These are phyloP conservation scores for Tylopilus sp. DNA, from an alignment of 768 basidiomycete species.

Conservation along the genomic window DNA sequence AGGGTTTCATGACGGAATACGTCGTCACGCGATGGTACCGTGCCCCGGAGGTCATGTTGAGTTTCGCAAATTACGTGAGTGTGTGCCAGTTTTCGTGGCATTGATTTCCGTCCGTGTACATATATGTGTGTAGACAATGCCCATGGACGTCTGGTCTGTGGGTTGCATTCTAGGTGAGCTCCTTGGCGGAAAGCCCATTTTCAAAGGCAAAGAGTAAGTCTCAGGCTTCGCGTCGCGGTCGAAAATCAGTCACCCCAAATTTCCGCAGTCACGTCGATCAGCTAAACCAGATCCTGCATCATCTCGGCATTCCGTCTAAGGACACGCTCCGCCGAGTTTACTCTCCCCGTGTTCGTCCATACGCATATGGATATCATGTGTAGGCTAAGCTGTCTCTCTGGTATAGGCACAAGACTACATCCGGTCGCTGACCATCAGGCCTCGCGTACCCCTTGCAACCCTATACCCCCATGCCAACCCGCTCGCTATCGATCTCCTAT, in stretches of 20 bases:
- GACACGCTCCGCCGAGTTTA: slow-evolving; percentile 95
- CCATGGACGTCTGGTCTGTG: slow-evolving; percentile 95
- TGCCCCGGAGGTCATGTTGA: slow-evolving; percentile 98
- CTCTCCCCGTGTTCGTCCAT: slow-evolving; percentile 72
- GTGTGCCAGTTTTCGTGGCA: neutral
- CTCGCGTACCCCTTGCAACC: slow-evolving; percentile 86
- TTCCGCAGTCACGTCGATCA: slow-evolving; percentile 88
- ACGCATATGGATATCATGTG: neutral
- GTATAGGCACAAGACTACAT: slow-evolving; percentile 94
- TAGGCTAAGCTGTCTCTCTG: slow-evolving; percentile 4
- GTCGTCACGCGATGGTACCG: too few relatives aligned
- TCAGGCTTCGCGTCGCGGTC: neutral
- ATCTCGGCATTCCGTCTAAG: slow-evolving; percentile 96
- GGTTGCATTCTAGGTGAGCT: slow-evolving; percentile 95
- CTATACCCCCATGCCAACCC: slow-evolving; percentile 95
- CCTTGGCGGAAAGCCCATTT: slow-evolving; percentile 92
- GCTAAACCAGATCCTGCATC: slow-evolving; percentile 95
- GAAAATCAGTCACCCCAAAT: neutral
- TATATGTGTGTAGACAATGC: slow-evolving; percentile 84
- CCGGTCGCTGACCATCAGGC: slow-evolving; percentile 95
- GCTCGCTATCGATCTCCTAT: slow-evolving; percentile 87
- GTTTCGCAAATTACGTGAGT: slow-evolving; percentile 90
- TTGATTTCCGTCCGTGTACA: slow-evolving; percentile 12
- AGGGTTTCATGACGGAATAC: slow-evolving; percentile 99
- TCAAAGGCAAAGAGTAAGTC: slow-evolving; percentile 93